phyloP scores from a whole-genome alignment of 2,329 filamentous ascomycete species.

The Mycosphaerelloides madeirae region DNA sequence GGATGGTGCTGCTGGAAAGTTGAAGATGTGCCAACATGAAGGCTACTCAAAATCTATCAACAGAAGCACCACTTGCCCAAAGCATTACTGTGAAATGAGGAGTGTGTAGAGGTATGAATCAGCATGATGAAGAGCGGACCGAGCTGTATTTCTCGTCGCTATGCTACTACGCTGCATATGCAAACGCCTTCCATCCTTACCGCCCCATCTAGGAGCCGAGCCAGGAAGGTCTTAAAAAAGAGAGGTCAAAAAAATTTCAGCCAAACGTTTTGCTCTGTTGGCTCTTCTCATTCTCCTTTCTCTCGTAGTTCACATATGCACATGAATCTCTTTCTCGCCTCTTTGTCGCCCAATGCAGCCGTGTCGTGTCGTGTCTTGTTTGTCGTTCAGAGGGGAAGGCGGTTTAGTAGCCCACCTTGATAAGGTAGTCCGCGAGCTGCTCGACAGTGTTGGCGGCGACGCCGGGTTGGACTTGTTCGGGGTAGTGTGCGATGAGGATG shows the following conservation, averaged over 20 bases:
- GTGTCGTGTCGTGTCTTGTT: conserved; percentile 1
- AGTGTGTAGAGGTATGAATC: no score
- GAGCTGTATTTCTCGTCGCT: conserved; percentile 3
- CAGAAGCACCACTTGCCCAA: no score
- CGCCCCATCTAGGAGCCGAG: conserved; percentile 3
- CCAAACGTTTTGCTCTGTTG: no score
- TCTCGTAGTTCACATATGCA: conserved; percentile 23
- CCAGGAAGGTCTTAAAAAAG: conserved; percentile 2
- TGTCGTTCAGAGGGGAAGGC: neutral
- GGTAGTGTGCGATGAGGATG: conserved; percentile 83
- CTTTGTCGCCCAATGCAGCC: neutral
- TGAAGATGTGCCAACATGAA: no score
- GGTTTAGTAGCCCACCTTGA: conserved; percentile 65
- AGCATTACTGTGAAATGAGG: no score
- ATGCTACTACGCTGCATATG: conserved; percentile 12
- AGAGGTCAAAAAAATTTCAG: conserved; percentile 10
- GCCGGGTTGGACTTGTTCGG: conserved; percentile 66
- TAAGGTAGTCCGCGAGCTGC: conserved; percentile 81
- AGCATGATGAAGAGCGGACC: neutral
- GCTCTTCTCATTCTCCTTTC: conserved; percentile 7
- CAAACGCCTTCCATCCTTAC: conserved; percentile 4
- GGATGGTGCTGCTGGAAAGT: neutral
- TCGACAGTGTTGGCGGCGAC: conserved; percentile 75
- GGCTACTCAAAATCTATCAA: no score
- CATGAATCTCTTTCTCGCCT: conserved; percentile 4